Evolutionary conservation across 2,329 filamentous ascomycete genomes (phyloP).

Genomic region (Xylariaceae sp.): DNA sequence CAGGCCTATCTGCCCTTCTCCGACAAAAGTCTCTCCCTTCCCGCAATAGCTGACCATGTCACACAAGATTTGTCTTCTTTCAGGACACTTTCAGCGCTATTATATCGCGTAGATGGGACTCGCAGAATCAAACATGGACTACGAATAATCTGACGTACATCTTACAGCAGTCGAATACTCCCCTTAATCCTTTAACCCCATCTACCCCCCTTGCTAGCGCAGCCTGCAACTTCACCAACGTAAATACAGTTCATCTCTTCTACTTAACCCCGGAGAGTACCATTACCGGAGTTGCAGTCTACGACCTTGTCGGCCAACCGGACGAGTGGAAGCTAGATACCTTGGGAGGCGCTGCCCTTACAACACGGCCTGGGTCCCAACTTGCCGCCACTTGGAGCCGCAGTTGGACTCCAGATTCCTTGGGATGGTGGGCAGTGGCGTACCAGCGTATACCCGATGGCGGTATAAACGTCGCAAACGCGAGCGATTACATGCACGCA

Average conservation of each 20-base stretch:
- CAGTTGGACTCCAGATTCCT: constrained; percentile 20
- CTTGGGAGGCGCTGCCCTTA: constrained; percentile 22
- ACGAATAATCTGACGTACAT: constrained; percentile 37
- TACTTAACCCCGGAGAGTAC: constrained; percentile 30
- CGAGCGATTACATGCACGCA: constrained; percentile 29
- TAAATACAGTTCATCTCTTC: constrained; percentile 33
- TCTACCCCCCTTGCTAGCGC: constrained; percentile 37
- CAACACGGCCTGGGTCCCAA: constrained; percentile 34
- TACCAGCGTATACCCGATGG: constrained; percentile 36
- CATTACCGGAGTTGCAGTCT: constrained; percentile 30
- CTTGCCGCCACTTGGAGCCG: constrained; percentile 36
- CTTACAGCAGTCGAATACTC: constrained; percentile 30
- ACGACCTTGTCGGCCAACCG: constrained; percentile 28
- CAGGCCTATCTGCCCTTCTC: no score
- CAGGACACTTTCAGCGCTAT: constrained; percentile 34
- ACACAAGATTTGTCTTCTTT: constrained; percentile 39
- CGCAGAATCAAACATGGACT: constrained; percentile 35
- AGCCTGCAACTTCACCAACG: constrained; percentile 26
- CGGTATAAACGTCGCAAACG: constrained; percentile 36
- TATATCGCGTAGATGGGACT: constrained; percentile 38
- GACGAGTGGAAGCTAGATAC: constrained; percentile 34
- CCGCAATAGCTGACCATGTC: no score
- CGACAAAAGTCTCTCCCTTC: no score
- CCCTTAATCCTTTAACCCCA: constrained; percentile 26
- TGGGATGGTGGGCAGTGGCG: constrained; percentile 34